These are phyloP conservation scores for Cyclanthera cordifolia DNA, from an alignment of 306 rosid species.

Conservation along the genomic window DNA sequence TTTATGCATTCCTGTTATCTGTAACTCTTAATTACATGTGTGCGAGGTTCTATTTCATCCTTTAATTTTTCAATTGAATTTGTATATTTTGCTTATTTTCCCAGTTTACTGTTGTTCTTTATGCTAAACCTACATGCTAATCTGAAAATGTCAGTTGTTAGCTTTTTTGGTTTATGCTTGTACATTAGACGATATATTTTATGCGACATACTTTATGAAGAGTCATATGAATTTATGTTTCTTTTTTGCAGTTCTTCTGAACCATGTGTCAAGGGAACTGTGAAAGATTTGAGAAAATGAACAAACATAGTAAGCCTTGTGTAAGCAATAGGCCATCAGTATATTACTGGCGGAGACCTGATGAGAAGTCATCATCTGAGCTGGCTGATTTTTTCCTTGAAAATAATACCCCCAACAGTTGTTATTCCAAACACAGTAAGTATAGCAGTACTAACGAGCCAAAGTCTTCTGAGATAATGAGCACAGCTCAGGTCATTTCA, in stretches of 20 bases:
- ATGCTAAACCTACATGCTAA: not conserved
- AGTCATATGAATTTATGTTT: not conserved
- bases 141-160: not conserved
- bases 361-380: slow-evolving; percentile 24
- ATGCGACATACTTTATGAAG: not conserved
- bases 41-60: not conserved
- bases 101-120: slow-evolving; percentile 1
- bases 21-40: not conserved
- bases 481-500: slow-evolving; percentile 46
- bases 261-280: slow-evolving; percentile 21
- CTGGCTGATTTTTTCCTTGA: slow-evolving; percentile 30
- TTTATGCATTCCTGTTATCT: not conserved
- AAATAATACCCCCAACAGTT: slow-evolving; percentile 24
- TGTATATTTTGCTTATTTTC: slow-evolving; percentile 1
- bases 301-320: slow-evolving; percentile 28
- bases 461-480: slow-evolving; percentile 40
- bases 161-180: not conserved
- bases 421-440: slow-evolving; percentile 20
- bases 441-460: slow-evolving; percentile 21
- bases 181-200: not conserved
- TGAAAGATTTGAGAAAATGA: slow-evolving; percentile 37
- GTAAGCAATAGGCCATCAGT: slow-evolving; percentile 42
- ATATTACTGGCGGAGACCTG: slow-evolving; percentile 36
- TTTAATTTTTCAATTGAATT: not conserved
- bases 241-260: slow-evolving; percentile 2